These are phyloP conservation scores for Bruguiera gymnorhiza DNA, from an alignment of 345 rosid genomes.

Conservation along the genomic window DNA sequence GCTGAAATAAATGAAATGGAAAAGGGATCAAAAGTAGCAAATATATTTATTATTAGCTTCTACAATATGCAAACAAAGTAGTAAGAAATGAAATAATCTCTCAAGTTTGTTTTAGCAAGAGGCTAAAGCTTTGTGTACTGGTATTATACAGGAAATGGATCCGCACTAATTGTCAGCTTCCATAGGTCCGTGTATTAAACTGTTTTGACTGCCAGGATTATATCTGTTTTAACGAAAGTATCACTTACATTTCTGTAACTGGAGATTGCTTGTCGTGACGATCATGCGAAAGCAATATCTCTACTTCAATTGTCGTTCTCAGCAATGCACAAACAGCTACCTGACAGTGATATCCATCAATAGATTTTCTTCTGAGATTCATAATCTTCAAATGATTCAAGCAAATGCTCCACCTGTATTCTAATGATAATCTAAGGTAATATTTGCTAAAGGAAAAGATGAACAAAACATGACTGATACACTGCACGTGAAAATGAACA, in stretches of 20 bases:
- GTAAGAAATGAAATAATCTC: not conserved
- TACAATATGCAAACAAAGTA: not conserved
- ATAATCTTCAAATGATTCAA: conserved; percentile 20
- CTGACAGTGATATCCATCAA: conserved; percentile 40
- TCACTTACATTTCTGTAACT: conserved; percentile 49
- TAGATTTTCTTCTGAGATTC: conserved; percentile 22
- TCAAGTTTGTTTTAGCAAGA: not conserved
- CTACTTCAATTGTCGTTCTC: conserved; percentile 57
- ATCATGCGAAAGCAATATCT: conserved; percentile 58
- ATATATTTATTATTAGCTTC: not conserved
- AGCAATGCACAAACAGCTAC: conserved; percentile 60
- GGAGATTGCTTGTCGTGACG: conserved; percentile 46
- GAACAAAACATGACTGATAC: conserved; percentile 9
- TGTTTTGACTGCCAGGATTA: not conserved
- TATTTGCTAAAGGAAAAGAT: conserved; percentile 16
- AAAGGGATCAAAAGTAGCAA: conserved; percentile 14
- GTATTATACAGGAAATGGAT: not conserved
- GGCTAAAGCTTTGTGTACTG: not conserved
- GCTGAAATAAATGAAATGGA: conserved; percentile 31
- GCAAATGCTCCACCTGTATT: conserved; percentile 20
- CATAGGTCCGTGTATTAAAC: not conserved
- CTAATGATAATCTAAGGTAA: conserved; percentile 17
- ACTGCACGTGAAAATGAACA: not conserved
- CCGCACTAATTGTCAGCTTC: not conserved
- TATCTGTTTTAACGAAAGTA: conserved; percentile 2